Base-by-base conservation (phyloP, 306 rosid species). In the Lablab purpureus region DNA sequence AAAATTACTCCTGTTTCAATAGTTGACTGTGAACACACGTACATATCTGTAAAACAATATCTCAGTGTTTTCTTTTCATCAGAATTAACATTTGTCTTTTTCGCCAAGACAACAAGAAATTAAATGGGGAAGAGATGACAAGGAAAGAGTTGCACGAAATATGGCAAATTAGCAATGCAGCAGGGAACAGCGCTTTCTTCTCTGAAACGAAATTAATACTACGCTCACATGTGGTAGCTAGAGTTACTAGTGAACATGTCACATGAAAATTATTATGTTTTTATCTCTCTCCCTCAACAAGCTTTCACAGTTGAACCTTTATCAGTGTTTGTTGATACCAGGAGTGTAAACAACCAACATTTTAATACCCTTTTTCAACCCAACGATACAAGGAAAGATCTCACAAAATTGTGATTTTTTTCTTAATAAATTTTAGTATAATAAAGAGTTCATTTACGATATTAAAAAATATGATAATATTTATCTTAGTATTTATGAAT, bases 51-150 rank as follows among this genome's bases (percentile, higher is more conserved):
- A 6, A 25, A 58, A 59, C 13, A 21, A 27, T 27, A 62, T 25
- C 40, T 6, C 7, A 28, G 67, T 59, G 40, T 59, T 59, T 59
- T 25, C 13, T 59, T 59, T 62, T 62, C 43, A 30, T 65, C 47
- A 65, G 28, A 67, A 67, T 21, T 41, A 67, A 41, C 51, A 30
- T 40, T 37, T 43, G 32, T 69, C 51, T 45, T 69, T 46, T 69
- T 45, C 11, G 77, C 37, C 10, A 54, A 52, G 52, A 15, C 23
- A 54, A 22, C 7, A 4, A 51, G 13, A 30, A 19, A 72, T 32
- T 30, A 54, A 52, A 34, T 54, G 45, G 14, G 27, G 15, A 71
- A 52, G 36, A 72, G 36, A 72, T 71, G 62, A 70, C 45, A 70
- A 13, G 34, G 67, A 28, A 23, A 15, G 15, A 69, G 74, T 69